phyloP scores from a whole-genome alignment of 768 basidiomycete species.

The Boletus rex-veris region DNA sequence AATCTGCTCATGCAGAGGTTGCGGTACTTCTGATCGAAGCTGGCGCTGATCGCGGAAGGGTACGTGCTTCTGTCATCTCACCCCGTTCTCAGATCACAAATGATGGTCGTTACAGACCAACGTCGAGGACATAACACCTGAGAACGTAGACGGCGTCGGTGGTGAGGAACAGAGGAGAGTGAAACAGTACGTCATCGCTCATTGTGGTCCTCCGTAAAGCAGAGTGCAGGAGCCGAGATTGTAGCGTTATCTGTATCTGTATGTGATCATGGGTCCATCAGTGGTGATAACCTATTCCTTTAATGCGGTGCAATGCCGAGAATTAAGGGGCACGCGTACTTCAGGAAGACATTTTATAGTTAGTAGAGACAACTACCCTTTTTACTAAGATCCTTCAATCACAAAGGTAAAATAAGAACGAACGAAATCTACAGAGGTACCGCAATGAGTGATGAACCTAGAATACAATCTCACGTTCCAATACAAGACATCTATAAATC shows the following conservation, averaged over 20 bases:
- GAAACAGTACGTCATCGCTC: conserved; percentile 68
- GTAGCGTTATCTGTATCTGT: neutral
- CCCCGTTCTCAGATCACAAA: neutral
- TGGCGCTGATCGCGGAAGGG: conserved; percentile 87
- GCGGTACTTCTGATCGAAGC: conserved; percentile 92
- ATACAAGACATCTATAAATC: conserved; percentile 12
- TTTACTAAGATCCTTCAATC: conserved; percentile 6
- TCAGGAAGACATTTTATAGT: neutral
- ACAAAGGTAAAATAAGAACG: conserved; percentile 12
- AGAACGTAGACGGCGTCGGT: conserved; percentile 88
- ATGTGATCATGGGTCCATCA: neutral
- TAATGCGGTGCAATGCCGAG: neutral
- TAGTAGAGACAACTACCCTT: neutral
- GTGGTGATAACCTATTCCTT: neutral
- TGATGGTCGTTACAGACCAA: conserved; percentile 54
- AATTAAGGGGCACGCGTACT: too few relatives aligned
- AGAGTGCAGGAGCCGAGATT: neutral
- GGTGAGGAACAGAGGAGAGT: conserved; percentile 80
- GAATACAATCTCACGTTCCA: neutral
- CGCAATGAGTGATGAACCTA: neutral
- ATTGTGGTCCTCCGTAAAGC: conserved; percentile 49
- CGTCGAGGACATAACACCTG: conserved; percentile 80
- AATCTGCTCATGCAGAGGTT: conserved; percentile 89
- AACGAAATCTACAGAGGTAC: neutral
- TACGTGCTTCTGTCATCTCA: conserved; percentile 38